These are phyloP conservation scores for Alternaria atra DNA, from an alignment of 2,329 filamentous ascomycete species.

Conservation along the genomic window DNA sequence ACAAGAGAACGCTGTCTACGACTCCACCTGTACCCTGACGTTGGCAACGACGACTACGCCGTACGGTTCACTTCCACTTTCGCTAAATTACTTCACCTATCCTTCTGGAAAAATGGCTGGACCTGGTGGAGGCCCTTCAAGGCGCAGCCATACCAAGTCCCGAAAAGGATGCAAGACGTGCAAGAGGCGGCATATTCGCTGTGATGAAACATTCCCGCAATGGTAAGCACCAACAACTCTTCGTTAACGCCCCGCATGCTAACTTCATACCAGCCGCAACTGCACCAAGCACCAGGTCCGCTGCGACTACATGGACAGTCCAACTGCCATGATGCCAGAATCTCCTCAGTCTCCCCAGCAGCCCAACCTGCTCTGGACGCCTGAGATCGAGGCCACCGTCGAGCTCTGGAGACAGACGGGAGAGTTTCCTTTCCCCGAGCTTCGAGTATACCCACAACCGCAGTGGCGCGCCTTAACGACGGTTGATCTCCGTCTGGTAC, in stretches of 20 bases:
- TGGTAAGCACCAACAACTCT: conserved; percentile 68
- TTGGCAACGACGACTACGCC: conserved; percentile 20
- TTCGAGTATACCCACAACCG: conserved; percentile 78
- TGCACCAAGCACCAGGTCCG: conserved; percentile 99
- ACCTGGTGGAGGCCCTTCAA: conserved; percentile 90
- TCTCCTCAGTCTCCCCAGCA: conserved; percentile 61
- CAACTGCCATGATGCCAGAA: conserved; percentile 69
- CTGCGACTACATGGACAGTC: conserved; percentile 95
- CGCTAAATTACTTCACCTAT: conserved; percentile 18
- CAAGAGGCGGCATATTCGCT: conserved; percentile 96
- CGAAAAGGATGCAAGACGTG: conserved; percentile 98
- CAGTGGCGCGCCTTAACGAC: conserved; percentile 76
- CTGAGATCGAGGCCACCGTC: conserved; percentile 82
- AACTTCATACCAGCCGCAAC: conserved; percentile 73
- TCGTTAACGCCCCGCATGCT: conserved; percentile 20
- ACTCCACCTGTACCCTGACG: conserved; percentile 23
- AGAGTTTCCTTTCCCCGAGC: conserved; percentile 82
- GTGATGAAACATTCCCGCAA: conserved; percentile 97
- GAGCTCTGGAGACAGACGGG: conserved; percentile 85
- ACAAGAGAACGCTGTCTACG: conserved; percentile 18
- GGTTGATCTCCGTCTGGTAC: conserved; percentile 85
- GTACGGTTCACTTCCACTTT: conserved; percentile 26
- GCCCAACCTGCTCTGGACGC: conserved; percentile 80
- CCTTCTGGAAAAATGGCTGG: conserved; percentile 74
- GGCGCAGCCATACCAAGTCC: conserved; percentile 95